Conservation (phyloP, 192 early-diverging fungal species). For the Oehlia diaphana region DNA sequence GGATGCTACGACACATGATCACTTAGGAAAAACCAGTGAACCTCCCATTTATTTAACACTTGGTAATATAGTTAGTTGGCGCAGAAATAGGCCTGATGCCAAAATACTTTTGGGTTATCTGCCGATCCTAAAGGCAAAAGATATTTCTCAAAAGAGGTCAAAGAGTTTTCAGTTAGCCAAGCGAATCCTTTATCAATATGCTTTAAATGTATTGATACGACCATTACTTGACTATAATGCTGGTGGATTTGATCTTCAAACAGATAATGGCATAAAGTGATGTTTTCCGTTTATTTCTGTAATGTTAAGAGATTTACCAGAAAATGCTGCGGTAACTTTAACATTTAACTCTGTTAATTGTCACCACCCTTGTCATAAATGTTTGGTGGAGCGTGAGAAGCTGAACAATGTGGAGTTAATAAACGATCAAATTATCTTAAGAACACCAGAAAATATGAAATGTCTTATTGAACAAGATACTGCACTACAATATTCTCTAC, state of each 20-base stretch:
- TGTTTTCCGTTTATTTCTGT: background rate
- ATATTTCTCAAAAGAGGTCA: background rate
- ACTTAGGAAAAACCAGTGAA: background rate
- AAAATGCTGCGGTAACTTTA: background rate
- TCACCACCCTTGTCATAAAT: background rate
- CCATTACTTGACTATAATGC: background rate
- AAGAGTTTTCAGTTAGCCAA: background rate
- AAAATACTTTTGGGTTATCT: background rate
- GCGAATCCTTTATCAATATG: background rate
- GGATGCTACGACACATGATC: background rate
- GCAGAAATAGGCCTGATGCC: background rate
- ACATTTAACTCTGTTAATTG: background rate
- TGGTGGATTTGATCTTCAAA: background rate
- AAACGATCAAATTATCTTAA: background rate
- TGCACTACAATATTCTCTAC: background rate
- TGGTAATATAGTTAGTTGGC: background rate
- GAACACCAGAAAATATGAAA: background rate
- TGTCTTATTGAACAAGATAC: background rate
- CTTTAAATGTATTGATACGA: background rate
- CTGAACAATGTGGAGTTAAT: background rate
- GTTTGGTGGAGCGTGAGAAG: background rate
- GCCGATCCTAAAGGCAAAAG: background rate
- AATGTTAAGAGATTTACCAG: background rate
- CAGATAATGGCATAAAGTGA: background rate
- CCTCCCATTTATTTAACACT: background rate